Evolutionary conservation across 257 asterid genomes (phyloP).

Genomic region (Haberlea rhodopensis): DNA sequence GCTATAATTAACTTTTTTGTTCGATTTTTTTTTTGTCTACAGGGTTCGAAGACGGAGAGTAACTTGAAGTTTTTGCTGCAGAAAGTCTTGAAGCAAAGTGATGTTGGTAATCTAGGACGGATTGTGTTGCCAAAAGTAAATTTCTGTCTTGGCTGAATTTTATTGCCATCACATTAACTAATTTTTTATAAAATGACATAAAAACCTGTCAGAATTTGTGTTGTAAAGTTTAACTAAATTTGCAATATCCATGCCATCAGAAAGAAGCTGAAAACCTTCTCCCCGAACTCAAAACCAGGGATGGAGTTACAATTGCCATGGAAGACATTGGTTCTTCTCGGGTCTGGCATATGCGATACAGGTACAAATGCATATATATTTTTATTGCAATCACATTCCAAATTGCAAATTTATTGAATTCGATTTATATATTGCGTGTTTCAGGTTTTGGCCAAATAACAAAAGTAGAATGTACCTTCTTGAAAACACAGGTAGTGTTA

Average conservation of each 20-base stretch:
- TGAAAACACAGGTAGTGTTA: conserved; percentile 65
- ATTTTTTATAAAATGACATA: neutral
- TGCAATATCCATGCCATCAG: conserved; percentile 31
- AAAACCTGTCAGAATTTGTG: neutral
- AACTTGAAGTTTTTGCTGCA: conserved; percentile 85
- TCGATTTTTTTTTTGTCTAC: conserved; percentile 4
- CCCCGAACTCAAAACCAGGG: conserved; percentile 84
- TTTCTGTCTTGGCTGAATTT: neutral
- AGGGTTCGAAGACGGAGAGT: conserved; percentile 68
- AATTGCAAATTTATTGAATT: neutral
- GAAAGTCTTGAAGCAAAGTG: conserved; percentile 97
- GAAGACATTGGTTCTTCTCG: conserved; percentile 89
- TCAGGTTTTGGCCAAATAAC: conserved; percentile 83
- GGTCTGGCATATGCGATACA: conserved; percentile 81
- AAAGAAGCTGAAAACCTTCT: conserved; percentile 92
- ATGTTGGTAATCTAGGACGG: conserved; percentile 92
- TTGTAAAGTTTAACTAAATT: conserved; percentile 6
- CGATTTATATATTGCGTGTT: neutral
- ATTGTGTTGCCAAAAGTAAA: conserved; percentile 91
- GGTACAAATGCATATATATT: conserved; percentile 44
- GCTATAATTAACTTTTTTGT: neutral
- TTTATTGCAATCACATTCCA: neutral
- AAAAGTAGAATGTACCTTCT: conserved; percentile 94
- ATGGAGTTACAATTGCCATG: conserved; percentile 82
- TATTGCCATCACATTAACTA: neutral